phyloP scores from a whole-genome alignment of 2,329 filamentous ascomycete species.

The Diaporthe vexans region DNA sequence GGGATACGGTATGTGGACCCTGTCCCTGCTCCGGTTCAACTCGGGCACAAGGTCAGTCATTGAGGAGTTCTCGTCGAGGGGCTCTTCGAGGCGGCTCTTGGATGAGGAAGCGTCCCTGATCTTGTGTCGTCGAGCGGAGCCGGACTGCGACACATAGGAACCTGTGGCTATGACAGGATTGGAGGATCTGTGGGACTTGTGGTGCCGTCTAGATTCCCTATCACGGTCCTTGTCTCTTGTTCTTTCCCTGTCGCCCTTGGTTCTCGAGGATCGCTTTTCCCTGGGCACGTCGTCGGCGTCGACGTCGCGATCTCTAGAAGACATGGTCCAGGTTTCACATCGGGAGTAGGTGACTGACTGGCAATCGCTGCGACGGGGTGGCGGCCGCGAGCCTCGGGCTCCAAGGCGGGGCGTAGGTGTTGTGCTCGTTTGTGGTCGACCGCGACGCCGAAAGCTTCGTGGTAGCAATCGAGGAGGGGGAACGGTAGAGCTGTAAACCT shows the following conservation, averaged over 20 bases:
- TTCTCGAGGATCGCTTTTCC: conserved; percentile 44
- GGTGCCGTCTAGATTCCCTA: conserved; percentile 55
- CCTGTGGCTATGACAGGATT: conserved; percentile 57
- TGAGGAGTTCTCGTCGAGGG: conserved; percentile 47
- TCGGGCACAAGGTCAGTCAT: conserved; percentile 66
- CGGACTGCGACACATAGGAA: conserved; percentile 52
- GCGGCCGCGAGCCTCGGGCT: conserved; percentile 8
- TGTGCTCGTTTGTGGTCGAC: conserved; percentile 30
- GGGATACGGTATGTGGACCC: conserved; percentile 78
- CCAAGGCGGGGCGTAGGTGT: not conserved
- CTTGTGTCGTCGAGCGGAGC: conserved; percentile 50
- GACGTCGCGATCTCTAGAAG: conserved; percentile 43
- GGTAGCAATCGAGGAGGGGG: conserved; percentile 24
- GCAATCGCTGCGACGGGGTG: conserved; percentile 30
- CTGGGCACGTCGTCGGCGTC: conserved; percentile 41
- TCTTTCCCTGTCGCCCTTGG: conserved; percentile 47
- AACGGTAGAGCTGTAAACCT: conserved; percentile 20
- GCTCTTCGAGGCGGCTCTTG: conserved; percentile 43
- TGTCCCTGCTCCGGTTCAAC: conserved; percentile 59
- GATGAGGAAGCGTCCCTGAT: conserved; percentile 39
- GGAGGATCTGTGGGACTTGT: conserved; percentile 58
- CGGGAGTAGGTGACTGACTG: conserved; percentile 14
- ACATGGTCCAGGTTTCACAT: conserved; percentile 41
- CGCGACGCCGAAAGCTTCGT: conserved; percentile 19
- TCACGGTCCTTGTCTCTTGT: conserved; percentile 50